These are phyloP conservation scores for Candida bentonensis DNA, from an alignment of 805 yeast genomes.

Conservation along the genomic window DNA sequence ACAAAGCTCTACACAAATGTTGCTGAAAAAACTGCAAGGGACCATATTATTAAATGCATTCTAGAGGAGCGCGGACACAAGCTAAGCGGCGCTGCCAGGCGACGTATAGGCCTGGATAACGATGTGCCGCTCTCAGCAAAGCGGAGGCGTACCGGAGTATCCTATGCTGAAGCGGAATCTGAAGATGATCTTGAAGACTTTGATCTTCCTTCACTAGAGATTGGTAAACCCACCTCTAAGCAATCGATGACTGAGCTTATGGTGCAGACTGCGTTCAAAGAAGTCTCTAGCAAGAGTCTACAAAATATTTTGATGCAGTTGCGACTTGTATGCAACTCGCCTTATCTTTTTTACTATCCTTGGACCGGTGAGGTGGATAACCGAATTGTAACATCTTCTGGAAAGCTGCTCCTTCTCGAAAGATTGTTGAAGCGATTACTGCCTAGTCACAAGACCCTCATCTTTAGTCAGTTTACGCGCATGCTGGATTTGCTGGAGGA, in stretches of 20 bases:
- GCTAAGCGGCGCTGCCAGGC: neutral
- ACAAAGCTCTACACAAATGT: conserved; percentile 41
- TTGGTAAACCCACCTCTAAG: neutral
- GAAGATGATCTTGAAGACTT: conserved; percentile 17
- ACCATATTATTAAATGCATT: conserved; percentile 18
- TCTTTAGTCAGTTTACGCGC: conserved; percentile 76
- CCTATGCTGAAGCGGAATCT: conserved; percentile 11
- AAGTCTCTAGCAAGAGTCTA: conserved; percentile 37
- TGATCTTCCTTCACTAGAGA: neutral
- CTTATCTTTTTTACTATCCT: conserved; percentile 73
- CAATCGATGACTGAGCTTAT: conserved; percentile 7
- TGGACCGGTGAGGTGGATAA: conserved; percentile 35
- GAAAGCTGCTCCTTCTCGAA: conserved; percentile 59
- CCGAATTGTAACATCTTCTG: conserved; percentile 40
- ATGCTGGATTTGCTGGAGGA: conserved; percentile 74
- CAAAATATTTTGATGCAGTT: conserved; percentile 72
- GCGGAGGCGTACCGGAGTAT: conserved; percentile 2
- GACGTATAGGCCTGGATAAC: neutral
- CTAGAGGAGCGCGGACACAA: conserved; percentile 8
- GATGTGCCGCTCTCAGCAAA: conserved; percentile 1
- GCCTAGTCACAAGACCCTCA: conserved; percentile 50
- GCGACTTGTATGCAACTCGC: conserved; percentile 73
- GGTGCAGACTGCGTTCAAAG: conserved; percentile 19
- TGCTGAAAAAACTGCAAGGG: conserved; percentile 26
- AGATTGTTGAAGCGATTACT: conserved; percentile 43